Evolutionary conservation across 495 filamentous ascomycete genomes (phyloP).

Genomic region (Neurospora sp.): DNA sequence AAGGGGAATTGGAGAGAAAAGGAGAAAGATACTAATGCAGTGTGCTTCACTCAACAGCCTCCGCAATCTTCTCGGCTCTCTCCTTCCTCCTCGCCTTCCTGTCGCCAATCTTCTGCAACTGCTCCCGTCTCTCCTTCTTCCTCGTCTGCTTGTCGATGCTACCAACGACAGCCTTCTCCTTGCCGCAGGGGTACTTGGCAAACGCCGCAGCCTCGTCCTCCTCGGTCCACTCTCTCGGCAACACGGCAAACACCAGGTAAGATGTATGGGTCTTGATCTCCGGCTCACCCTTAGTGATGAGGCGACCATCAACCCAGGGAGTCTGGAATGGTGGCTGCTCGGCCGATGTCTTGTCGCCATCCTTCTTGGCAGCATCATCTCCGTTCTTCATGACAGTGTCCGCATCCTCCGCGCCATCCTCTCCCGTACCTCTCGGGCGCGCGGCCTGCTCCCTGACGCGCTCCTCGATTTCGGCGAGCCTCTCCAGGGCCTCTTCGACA

Average conservation of each 20-base stretch:
- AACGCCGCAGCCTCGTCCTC: constrained; percentile 67
- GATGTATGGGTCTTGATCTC: constrained; percentile 93
- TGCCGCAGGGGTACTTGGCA: constrained; percentile 48
- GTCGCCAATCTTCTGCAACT: constrained; percentile 19
- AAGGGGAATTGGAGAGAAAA: not conserved
- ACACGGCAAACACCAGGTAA: constrained; percentile 85
- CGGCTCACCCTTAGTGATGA: constrained; percentile 70
- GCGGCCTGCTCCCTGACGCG: constrained; percentile 47
- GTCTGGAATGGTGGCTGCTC: not conserved
- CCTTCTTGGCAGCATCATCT: constrained; percentile 20
- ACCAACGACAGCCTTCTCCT: constrained; percentile 34
- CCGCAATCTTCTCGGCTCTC: constrained; percentile 16
- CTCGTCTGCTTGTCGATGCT: constrained; percentile 43
- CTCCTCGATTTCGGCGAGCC: constrained; percentile 63
- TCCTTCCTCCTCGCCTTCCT: constrained; percentile 22
- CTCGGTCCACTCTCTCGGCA: constrained; percentile 75
- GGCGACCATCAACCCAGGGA: constrained; percentile 51
- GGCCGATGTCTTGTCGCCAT: not conserved
- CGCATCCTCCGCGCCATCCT: constrained; percentile 19
- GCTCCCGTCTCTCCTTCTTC: constrained; percentile 36
- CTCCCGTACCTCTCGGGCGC: constrained; percentile 9
- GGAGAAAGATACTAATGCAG: not conserved
- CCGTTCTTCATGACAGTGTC: constrained; percentile 11
- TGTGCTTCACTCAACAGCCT: not conserved
- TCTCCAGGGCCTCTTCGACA: constrained; percentile 67